Percentiles rank a stretch among this genome's conserved stretches.
Evolutionary conservation across 176 grass and related monocot species (phyloP).

Genomic region (Oryza longistaminata): DNA sequence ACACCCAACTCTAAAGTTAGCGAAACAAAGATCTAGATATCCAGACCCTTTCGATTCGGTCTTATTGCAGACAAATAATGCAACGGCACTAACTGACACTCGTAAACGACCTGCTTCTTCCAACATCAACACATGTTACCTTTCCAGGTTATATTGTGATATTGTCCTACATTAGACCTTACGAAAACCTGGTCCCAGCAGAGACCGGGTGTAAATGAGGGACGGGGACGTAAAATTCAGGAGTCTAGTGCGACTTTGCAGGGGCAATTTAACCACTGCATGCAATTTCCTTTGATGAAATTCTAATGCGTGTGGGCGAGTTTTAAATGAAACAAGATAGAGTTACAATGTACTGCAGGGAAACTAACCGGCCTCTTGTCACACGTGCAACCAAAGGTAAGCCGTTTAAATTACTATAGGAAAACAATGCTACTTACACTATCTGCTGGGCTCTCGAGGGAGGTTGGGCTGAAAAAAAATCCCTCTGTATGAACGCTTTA

Average conservation of each 20-base stretch:
- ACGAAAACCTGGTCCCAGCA: background rate
- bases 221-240: background rate
- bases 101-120: conserved; percentile 31
- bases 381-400: no score
- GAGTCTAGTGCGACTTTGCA: conserved; percentile 40
- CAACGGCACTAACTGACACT: conserved; percentile 28
- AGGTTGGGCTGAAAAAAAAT: no score
- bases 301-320: no score
- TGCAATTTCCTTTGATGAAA: background rate
- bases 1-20: background rate
- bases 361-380: no score
- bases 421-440: no score
- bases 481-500: no score
- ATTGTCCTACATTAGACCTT: background rate
- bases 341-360: background rate
- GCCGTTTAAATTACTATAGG: no score
- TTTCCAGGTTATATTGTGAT: conserved; percentile 9
- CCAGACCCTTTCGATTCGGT: conserved; percentile 5
- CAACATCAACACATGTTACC: conserved; percentile 16
- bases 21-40: background rate
- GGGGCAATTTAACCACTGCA: background rate
- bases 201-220: background rate
- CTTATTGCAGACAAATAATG: conserved; percentile 27
- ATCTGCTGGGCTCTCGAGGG: no score
- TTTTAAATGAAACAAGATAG: background rate